These are phyloP conservation scores for Suhomyces atakaporum DNA, from an alignment of 1,139 yeast genomes.

Conservation along the genomic window DNA sequence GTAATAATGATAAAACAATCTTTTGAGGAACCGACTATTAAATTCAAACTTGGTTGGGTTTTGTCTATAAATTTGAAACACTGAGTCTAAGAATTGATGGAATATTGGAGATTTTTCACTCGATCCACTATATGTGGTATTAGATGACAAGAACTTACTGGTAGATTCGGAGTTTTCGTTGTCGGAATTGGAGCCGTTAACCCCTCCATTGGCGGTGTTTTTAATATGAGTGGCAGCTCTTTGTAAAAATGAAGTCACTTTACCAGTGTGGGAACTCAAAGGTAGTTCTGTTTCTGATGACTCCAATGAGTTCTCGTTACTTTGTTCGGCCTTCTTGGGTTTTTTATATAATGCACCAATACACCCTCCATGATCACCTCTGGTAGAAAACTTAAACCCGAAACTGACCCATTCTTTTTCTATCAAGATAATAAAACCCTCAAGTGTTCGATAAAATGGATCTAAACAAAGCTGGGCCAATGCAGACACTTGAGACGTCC, in stretches of 20 bases:
- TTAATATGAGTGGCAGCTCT: constrained; percentile 47
- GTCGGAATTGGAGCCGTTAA: constrained; percentile 15
- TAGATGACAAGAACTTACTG: constrained; percentile 17
- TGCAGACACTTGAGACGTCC: constrained; percentile 88
- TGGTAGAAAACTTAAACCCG: constrained; percentile 85
- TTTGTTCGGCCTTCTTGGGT: constrained; percentile 17
- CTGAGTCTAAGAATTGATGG: constrained; percentile 90
- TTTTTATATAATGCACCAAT: constrained; percentile 39
- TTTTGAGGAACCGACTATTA: constrained; percentile 81
- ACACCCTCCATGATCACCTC: constrained; percentile 73
- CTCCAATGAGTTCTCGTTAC: constrained; percentile 4
- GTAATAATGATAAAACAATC: constrained; percentile 83
- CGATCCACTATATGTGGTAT: constrained; percentile 39
- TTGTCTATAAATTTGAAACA: constrained; percentile 75
- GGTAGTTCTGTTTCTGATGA: constrained; percentile 3
- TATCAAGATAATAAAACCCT: constrained; percentile 80
- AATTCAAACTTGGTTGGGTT: constrained; percentile 77
- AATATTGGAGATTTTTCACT: constrained; percentile 78
- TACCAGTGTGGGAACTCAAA: constrained; percentile 5
- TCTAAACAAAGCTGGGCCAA: constrained; percentile 85
- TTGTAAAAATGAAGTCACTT: constrained; percentile 36
- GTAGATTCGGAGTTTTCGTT: constrained; percentile 6
- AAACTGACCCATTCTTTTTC: constrained; percentile 97
- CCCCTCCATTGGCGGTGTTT: constrained; percentile 35
- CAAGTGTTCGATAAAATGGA: constrained; percentile 82